Base-by-base conservation (phyloP, 768 basidiomycete species). In the Hypsizygus marmoreus region DNA sequence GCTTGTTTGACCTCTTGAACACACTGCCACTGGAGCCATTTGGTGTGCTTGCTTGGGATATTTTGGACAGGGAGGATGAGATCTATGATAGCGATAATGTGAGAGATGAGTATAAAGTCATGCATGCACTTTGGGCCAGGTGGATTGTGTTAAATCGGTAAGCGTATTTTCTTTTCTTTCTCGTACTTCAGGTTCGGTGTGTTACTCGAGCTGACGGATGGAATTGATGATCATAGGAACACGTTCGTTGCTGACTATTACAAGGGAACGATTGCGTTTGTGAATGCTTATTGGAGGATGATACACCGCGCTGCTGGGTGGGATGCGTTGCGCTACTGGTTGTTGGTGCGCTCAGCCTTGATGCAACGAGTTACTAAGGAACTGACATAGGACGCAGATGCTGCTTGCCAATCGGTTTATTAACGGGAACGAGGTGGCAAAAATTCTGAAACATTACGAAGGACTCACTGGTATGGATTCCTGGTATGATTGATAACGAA, bases 21-120 rank as follows among this genome's bases (percentile, higher is more conserved):
- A 77, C 76, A 4, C 61, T 86, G 10, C 75, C 86, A 0, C 60
- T 85, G 55, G 77, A 82, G 20, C 67, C 65, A 4, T 90, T 76
- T 49, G 89, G 89, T 3, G 65, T 86, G 2, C 70, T 86, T 32
- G 74, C 75, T 2, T 91, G 88, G 88, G 70, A 75, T 29, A 71
- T 91, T 6, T 39, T 86, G 6, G 87, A 89, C 47, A 67, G 79
- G 30, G 88, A 91, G 56, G 89, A 89, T 38, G 88, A 90, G 51
- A 71, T 91, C 0, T 89, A 80, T 45, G 84, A 88, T 50, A 67
- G 76, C 34, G 83, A 87, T 49, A 82, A 89, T 55, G 69, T 89
- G 9, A 70, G 71, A 30, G 87, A 88, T 45, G 86, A 89, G 50
- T 80, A 86, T 47, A 91, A 91, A 61, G 81, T 89, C 6, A 85